Base-by-base conservation (phyloP, 306 rosid genomes). In the Mimosa bimucronata region DNA sequence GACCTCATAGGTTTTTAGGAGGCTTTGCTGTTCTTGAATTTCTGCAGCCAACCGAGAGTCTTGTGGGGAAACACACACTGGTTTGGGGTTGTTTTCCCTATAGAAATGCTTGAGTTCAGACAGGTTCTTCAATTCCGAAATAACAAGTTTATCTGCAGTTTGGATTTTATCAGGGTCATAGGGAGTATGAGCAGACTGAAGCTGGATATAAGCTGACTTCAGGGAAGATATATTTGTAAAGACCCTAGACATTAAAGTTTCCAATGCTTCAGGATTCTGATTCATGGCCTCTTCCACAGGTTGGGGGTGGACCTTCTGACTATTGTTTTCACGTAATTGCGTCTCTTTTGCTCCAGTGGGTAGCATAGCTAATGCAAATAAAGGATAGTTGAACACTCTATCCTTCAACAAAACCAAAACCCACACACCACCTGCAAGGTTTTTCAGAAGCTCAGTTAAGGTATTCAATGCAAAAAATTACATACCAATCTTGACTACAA, bases 41-140 rank as follows among this genome's bases (percentile, higher is more conserved):
- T 96, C 99, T 23, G 97, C 99, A 81, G 99, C 98, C 88, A 96
- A 85, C 76, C 98, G 98, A 9, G 99, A 96, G 77, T 96, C 99
- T 48, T 96, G 99, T 42, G 99, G 97, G 44, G 99, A 91, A 85
- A 87, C 90, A 74, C 89, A 91, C 31, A 89, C 97, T 10, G 99
- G 97, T 74, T 94, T 96, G 71, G 99, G 98, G 80, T 93, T 90
- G 91, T 91, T 88, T 86, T 96, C 99, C 87, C 99, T 87, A 71
- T 96, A 96, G 66, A 96, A 90, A 86, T 96, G 99, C 91, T 96
- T 96, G 67, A 96, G 92, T 85, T 96, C 98, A 45, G 99, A 96
- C 55, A 96, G 90, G 55, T 82, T 90, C 88, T 96, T 96, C 79
- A 96, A 89, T 91, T 96, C 99, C 29, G 92, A 73, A 78, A 96